Conservation (phyloP, 2,329 filamentous ascomycete genomes). For the Arthrinium phaeospermum region DNA sequence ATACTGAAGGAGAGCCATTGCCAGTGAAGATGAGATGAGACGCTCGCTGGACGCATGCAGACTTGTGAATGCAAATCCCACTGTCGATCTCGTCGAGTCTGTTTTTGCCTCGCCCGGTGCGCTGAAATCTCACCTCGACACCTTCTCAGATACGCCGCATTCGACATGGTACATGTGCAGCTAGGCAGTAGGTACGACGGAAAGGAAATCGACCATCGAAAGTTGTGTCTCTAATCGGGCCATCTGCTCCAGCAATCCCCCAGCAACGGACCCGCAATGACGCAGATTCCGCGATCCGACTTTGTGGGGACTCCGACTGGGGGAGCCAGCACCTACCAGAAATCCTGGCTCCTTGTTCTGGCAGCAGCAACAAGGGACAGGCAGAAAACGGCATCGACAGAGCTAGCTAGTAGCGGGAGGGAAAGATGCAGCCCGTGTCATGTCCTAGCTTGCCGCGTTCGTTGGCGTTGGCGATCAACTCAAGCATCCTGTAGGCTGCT, state of each 20-base stretch:
- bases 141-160: background rate
- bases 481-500: background rate
- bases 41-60: background rate
- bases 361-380: background rate
- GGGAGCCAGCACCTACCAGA: background rate
- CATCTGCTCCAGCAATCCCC: background rate
- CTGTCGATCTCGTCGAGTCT: slow-evolving; percentile 4
- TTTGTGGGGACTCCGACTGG: slow-evolving; percentile 7
- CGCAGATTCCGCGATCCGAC: slow-evolving; percentile 12
- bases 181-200: background rate
- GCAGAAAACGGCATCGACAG: background rate
- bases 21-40: background rate
- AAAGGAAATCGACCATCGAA: background rate
- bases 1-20: background rate
- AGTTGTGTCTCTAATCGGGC: slow-evolving; percentile 8
- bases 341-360: background rate
- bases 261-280: slow-evolving; percentile 2
- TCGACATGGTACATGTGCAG: slow-evolving; percentile 6
- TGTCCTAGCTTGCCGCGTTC: background rate
- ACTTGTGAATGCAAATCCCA: background rate
- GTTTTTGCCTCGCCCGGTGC: background rate
- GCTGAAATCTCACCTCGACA: background rate
- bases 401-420: background rate
- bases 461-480: background rate
- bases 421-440: background rate